phyloP scores from a whole-genome alignment of 352 stramenopile genomes.

The Globisporangium nunn region DNA sequence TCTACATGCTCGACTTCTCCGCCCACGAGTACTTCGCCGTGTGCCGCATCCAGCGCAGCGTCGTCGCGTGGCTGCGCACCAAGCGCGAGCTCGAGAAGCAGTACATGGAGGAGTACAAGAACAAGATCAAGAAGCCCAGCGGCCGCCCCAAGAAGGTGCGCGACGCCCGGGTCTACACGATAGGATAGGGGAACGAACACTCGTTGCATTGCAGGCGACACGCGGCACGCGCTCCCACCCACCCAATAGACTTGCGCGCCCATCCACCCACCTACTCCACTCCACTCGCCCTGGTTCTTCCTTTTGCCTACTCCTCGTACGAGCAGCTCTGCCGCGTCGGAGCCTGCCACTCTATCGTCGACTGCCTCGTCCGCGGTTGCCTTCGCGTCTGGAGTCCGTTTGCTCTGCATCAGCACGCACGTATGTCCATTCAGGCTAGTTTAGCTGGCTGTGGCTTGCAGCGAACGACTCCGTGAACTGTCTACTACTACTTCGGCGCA shows the following conservation, averaged over 20 bases:
- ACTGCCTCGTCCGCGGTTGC: conserved; percentile 23
- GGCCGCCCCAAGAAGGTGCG: conserved; percentile 68
- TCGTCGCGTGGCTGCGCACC: conserved; percentile 51
- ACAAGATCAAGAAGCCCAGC: conserved; percentile 82
- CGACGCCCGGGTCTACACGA: conserved; percentile 67
- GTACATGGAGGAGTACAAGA: conserved; percentile 80
- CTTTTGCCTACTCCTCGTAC: neutral
- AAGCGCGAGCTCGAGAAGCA: conserved; percentile 65
- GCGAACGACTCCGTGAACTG: no score
- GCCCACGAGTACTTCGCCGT: conserved; percentile 68
- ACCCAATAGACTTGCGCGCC: conserved; percentile 5
- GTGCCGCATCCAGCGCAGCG: conserved; percentile 44
- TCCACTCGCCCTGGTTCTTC: neutral
- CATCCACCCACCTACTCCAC: neutral
- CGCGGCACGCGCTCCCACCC: neutral
- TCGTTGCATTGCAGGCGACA: neutral
- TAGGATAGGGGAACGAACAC: conserved; percentile 24
- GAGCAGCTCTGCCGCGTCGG: neutral
- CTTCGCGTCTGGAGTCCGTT: conserved; percentile 21
- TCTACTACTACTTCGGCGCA: neutral
- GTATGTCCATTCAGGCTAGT: no score
- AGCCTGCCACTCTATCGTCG: conserved; percentile 34
- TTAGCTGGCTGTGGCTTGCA: no score
- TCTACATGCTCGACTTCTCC: conserved; percentile 46
- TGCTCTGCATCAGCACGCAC: conserved; percentile 8